Base-by-base conservation (phyloP, 1,139 yeast species). In the Protomyces pachydermus region DNA sequence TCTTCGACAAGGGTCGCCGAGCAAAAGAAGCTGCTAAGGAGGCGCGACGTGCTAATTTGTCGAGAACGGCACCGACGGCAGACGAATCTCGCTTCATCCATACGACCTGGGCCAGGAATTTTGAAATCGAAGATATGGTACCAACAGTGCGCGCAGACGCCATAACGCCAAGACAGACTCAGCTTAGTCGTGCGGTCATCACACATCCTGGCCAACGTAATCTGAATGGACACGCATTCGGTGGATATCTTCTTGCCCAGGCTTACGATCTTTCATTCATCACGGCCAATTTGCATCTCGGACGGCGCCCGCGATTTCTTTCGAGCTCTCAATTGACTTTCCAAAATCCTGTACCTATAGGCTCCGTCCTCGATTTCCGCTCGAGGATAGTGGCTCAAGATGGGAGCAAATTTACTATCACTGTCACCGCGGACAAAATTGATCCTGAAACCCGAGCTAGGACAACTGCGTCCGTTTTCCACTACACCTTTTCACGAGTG, bases 331-430 rank as follows among this genome's bases (percentile, higher is more conserved):
- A 50, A 37, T 25, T 61, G 42, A 51, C 65, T 12, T 61, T 61
- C 56, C 53, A 38, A 2, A 46, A 51, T 20, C 65, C 65, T n/a
- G 65, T 61, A 14, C 65, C 65, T 18, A 56, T 61, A 50, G 65
- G 65, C 5, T 55, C 56, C 20, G 35, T 61, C 18, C 56, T 61
- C 23, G 65, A 61, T 48, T 55, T 61, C n/a, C 39, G 38, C 32
- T 52, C 65, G 37, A 55, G 56, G 18, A 46, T 61, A 23, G 61
- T 61, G 8, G 46, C 46, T 5, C 57, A 51, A n/a, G 46, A 61
- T 48, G 56, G 34, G 10, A 28, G 23, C 38, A 38, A 60, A 23
- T 61, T 61, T 52, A 37, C 55, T 10, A 61, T 61, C 28, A 55
- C 65, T 23, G 65, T 61, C 53, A 39, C 65, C 14, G 65, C 65